phyloP scores from a whole-genome alignment of 306 rosid genomes.

The Vigna hirtella region DNA sequence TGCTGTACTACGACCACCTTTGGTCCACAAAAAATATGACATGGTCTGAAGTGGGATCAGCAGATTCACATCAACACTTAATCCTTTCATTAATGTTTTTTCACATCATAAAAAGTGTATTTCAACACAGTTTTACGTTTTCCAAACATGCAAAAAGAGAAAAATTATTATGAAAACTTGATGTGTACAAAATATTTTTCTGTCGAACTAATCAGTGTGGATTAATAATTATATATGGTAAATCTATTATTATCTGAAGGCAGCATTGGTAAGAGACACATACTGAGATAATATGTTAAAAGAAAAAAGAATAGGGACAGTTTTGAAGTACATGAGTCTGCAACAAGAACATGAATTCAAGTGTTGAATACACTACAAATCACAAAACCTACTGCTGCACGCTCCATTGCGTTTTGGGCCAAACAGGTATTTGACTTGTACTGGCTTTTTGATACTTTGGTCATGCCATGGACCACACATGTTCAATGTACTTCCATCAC shows the following conservation, averaged over 20 bases:
- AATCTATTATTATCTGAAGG: too few relatives aligned
- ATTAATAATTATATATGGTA: too few relatives aligned
- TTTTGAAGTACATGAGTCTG: neutral
- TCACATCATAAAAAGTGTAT: neutral
- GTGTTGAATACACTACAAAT: neutral
- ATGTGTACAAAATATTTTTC: too few relatives aligned
- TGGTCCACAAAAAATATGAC: slow-evolving; percentile 39
- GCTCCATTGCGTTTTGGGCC: slow-evolving; percentile 8
- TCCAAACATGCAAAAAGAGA: neutral
- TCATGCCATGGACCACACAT: slow-evolving; percentile 4
- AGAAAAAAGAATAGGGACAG: neutral
- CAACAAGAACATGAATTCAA: neutral
- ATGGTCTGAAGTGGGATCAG: slow-evolving; percentile 15
- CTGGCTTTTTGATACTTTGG: neutral
- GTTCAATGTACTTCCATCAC: neutral
- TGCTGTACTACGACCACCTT: slow-evolving; percentile 23
- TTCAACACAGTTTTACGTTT: neutral
- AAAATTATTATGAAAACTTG: neutral
- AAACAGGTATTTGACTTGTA: neutral
- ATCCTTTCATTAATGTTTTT: neutral
- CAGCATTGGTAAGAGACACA: too few relatives aligned
- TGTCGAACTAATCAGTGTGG: too few relatives aligned
- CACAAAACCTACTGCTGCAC: neutral
- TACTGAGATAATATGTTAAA: too few relatives aligned
- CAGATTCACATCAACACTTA: neutral